A percentile compares a stretch with the other conserved stretches of the same genome.
Evolutionary conservation across 2,329 filamentous ascomycete genomes (phyloP).

Genomic region (Ceratocystis huliohia): DNA sequence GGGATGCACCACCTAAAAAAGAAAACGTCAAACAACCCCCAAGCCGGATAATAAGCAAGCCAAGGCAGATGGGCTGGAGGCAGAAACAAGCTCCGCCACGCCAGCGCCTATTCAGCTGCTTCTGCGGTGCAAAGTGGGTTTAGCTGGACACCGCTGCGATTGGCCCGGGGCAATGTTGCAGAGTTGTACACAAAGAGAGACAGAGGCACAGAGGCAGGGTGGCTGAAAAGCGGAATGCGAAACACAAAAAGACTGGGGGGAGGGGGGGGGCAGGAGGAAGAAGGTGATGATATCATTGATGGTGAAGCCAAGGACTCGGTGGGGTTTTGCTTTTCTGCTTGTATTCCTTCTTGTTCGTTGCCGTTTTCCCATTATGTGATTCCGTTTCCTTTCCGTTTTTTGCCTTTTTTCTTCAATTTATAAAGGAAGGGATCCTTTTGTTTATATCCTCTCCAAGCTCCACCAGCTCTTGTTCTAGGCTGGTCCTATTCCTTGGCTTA

Average conservation of each 20-base stretch:
- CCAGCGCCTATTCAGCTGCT: neutral
- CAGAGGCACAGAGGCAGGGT: neutral
- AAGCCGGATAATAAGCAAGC: neutral
- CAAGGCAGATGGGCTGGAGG: neutral
- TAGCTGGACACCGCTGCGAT: neutral
- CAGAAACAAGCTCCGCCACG: neutral
- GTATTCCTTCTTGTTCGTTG: neutral
- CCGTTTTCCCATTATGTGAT: neutral
- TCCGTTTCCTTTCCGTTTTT: no score
- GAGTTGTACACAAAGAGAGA: neutral
- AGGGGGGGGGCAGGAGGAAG: neutral
- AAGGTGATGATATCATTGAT: neutral
- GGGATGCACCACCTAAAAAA: neutral
- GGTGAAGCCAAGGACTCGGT: neutral
- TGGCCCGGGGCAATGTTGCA: neutral
- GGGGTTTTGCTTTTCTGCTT: neutral
- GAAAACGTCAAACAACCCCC: neutral
- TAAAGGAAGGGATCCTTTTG: neutral
- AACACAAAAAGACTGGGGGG: neutral
- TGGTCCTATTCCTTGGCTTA: neutral
- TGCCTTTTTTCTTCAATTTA: neutral
- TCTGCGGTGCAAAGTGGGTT: slow-evolving; percentile 1
- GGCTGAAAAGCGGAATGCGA: neutral
- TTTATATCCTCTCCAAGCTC: neutral
- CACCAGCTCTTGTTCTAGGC: neutral